Conservation (phyloP, 768 basidiomycete species). For the Lactarius sanguifluus region DNA sequence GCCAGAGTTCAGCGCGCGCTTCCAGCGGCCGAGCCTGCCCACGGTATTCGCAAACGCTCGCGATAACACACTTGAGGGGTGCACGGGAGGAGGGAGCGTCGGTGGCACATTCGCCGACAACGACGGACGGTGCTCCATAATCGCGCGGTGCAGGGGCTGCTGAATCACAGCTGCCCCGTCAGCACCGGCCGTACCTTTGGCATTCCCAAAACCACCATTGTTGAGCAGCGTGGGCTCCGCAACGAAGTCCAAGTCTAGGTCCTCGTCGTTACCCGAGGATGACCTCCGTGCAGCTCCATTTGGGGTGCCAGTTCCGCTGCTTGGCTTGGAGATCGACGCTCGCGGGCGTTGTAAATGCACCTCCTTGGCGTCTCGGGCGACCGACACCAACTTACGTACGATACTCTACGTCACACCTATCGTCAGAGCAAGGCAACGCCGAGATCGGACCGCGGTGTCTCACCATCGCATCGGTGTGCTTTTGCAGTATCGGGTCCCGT, state of each 20-base stretch:
- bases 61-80: conserved; percentile 60
- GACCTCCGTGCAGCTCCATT: conserved; percentile 35
- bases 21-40: conserved; percentile 80
- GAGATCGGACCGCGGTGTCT: conserved; percentile 34
- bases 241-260: conserved; percentile 77
- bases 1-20: conserved; percentile 64
- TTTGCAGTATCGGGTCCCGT: conserved; percentile 66
- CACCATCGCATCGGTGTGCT: conserved; percentile 70
- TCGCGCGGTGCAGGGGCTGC: conserved; percentile 56
- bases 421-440: conserved; percentile 20
- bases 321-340: conserved; percentile 40
- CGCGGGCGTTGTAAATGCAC: conserved; percentile 42
- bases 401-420: conserved; percentile 53
- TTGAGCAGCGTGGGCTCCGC: conserved; percentile 43
- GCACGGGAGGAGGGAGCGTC: conserved; percentile 50
- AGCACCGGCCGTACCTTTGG: conserved; percentile 13
- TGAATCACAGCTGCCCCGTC: conserved; percentile 46
- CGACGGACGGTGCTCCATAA: conserved; percentile 47
- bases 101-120: conserved; percentile 39
- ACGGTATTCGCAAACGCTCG: conserved; percentile 80
- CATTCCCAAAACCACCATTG: conserved; percentile 25
- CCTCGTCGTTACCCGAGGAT: conserved; percentile 55
- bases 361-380: conserved; percentile 78
- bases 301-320: conserved; percentile 15
- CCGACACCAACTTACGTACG: conserved; percentile 78